These are phyloP conservation scores for Pigoraptor vietnamica DNA, from an alignment of 78 protist species.

Conservation along the genomic window DNA sequence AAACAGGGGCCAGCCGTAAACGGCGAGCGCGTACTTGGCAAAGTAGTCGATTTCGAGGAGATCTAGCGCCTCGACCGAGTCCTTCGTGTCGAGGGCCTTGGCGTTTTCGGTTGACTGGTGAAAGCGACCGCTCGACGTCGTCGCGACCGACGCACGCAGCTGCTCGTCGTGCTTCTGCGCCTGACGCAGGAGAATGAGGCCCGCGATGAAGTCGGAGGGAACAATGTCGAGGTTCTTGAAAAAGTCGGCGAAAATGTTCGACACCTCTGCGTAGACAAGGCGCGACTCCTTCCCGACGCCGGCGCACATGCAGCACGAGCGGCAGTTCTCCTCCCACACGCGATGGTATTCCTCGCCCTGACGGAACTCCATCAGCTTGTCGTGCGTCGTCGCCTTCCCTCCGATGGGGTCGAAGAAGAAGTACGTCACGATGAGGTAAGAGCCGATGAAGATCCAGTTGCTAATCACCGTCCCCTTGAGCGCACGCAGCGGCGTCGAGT, in stretches of 20 bases:
- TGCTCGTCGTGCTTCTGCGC: neutral
- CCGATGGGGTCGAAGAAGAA: neutral
- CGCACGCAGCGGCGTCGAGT: neutral
- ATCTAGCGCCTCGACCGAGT: neutral
- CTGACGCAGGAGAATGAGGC: neutral
- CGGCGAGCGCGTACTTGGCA: neutral
- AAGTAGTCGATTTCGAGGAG: neutral
- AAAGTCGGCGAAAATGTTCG: neutral
- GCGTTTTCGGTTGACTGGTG: neutral
- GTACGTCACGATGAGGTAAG: neutral
- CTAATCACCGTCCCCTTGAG: neutral
- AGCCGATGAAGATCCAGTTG: neutral
- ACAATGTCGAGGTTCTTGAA: neutral
- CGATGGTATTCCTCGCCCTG: neutral
- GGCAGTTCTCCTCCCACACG: neutral
- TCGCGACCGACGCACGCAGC: neutral
- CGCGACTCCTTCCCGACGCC: neutral
- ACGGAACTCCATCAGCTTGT: neutral
- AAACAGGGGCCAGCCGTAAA: slow-evolving; percentile 25
- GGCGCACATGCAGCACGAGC: neutral
- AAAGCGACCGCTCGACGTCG: neutral
- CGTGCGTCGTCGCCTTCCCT: neutral
- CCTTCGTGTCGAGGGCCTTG: neutral
- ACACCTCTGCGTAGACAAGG: neutral
- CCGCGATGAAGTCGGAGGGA: slow-evolving; percentile 9